Evolutionary conservation across 1,284 basidiomycete species (phyloP).

Genomic region (Ganoderma lingzhi): DNA sequence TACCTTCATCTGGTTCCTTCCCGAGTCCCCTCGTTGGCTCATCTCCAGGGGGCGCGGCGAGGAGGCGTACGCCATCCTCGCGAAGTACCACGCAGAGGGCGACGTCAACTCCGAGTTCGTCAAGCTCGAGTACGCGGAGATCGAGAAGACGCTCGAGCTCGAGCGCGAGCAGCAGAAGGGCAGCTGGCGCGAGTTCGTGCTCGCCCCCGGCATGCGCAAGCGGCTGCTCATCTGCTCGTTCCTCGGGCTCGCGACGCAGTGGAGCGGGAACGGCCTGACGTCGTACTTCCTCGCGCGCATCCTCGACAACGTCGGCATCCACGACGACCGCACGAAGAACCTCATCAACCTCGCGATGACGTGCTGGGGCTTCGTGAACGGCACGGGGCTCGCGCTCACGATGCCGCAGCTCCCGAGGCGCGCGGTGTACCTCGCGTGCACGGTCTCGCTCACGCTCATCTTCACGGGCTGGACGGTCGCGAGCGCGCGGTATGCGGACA

Average conservation of each 20-base stretch:
- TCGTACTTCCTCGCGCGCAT: constrained; percentile 82
- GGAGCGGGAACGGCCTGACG: constrained; percentile 74
- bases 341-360: constrained; percentile 62
- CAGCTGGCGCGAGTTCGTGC: constrained; percentile 56
- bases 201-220: constrained; percentile 58
- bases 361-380: constrained; percentile 63
- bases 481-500: constrained; percentile 55
- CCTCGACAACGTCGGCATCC: constrained; percentile 76
- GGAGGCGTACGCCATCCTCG: constrained; percentile 55
- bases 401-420: constrained; percentile 58
- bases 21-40: constrained; percentile 68
- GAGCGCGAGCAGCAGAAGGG: constrained; percentile 50
- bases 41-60: constrained; percentile 57
- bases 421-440: constrained; percentile 57
- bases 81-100: constrained; percentile 61
- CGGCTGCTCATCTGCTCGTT: constrained; percentile 63
- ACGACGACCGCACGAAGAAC: constrained; percentile 60
- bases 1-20: constrained; percentile 59
- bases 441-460: constrained; percentile 54
- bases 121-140: constrained; percentile 61
- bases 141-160: constrained; percentile 60
- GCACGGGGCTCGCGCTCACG: constrained; percentile 55
- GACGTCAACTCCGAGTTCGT: constrained; percentile 59
- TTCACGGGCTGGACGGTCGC: constrained; percentile 64
- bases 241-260: constrained; percentile 67